Evolutionary conservation across 306 rosid genomes (phyloP), one percentile per base, ranked within the genome.

Genomic region (Phaseolus lunatus): DNA sequence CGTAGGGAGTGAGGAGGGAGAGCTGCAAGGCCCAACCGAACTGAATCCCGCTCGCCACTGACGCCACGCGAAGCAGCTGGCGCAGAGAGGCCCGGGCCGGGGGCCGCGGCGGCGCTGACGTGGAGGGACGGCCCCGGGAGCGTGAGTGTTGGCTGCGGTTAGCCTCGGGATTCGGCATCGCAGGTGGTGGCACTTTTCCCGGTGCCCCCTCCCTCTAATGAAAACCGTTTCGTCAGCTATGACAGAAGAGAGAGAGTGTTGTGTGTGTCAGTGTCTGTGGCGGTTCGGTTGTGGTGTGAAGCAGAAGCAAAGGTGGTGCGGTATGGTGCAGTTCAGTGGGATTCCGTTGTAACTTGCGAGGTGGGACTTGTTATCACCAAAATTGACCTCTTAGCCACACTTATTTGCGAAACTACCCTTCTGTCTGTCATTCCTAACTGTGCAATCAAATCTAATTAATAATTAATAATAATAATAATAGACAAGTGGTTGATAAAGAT

Each of bases 1-100:
- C 93, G 45, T 95, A 95, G 0, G 99, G 98, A 1, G 97, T 92
- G 48, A 92, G 44, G 1, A 95, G 93, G 26, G 97, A 95, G 12
- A 95, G 96, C 85, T 95, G 99, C 29, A 95, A 14, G 24, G 99
- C 99, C 99, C 99, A 95, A 1, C 99, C 99, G 81, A 95, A 95
- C 58, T 95, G 99, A 41, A 92, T 92, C 1, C 99, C 99, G 5
- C 94, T 73, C 1, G 98, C 97, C 6, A 95, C 96, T 0, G 97
- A 95, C 1, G 99, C 91, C 39, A 95, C 92, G 2, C 91, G 89
- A 4, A 92, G 85, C 6, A 95, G 49, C 49, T 77, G 81, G 43
- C 88, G 79, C 20, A 95, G 79, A 7, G 88, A 91, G 47, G 84
- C 79, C 50, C 88, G 83, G 3, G 84, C 48, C 44, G 84, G 52